Percentiles rank a stretch among this genome's conserved stretches.
These are phyloP conservation scores for Berkeleyomyces rouxiae DNA, from an alignment of 2,329 filamentous ascomycete species.

Conservation along the genomic window DNA sequence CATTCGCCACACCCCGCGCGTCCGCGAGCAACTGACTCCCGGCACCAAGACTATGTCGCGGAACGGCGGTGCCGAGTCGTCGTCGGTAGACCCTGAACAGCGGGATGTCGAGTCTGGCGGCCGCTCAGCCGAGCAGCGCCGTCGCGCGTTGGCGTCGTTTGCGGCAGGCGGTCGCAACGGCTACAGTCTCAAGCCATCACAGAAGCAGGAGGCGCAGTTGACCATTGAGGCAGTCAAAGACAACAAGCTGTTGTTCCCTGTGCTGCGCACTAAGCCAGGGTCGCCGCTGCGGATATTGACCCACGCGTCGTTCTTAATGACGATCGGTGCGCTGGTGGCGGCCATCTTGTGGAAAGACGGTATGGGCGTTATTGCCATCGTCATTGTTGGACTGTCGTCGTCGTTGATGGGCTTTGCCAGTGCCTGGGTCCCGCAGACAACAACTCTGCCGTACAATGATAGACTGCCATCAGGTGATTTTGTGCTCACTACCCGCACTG, in stretches of 20 bases:
- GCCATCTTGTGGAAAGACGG: conserved; percentile 25
- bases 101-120: no score
- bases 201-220: background rate
- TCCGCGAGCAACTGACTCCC: background rate
- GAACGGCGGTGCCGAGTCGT: no score
- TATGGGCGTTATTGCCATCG: conserved; percentile 27
- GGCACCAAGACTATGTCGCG: no score
- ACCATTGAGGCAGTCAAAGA: background rate
- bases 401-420: conserved; percentile 39
- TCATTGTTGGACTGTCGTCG: conserved; percentile 34
- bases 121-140: no score
- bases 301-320: conserved; percentile 32
- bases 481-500: conserved; percentile 43
- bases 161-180: no score
- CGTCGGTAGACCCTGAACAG: no score
- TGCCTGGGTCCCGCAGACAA: conserved; percentile 39
- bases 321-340: conserved; percentile 27
- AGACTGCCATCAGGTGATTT: conserved; percentile 39
- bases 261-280: conserved; percentile 30
- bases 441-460: conserved; percentile 31
- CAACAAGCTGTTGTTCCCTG: conserved; percentile 16
- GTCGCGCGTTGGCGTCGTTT: no score
- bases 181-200: background rate
- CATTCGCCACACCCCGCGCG: conserved; percentile 28
- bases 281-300: conserved; percentile 39